These are phyloP conservation scores for Hondaea fermentalgiana DNA, from an alignment of 108 stramenopile genomes.

Conservation along the genomic window DNA sequence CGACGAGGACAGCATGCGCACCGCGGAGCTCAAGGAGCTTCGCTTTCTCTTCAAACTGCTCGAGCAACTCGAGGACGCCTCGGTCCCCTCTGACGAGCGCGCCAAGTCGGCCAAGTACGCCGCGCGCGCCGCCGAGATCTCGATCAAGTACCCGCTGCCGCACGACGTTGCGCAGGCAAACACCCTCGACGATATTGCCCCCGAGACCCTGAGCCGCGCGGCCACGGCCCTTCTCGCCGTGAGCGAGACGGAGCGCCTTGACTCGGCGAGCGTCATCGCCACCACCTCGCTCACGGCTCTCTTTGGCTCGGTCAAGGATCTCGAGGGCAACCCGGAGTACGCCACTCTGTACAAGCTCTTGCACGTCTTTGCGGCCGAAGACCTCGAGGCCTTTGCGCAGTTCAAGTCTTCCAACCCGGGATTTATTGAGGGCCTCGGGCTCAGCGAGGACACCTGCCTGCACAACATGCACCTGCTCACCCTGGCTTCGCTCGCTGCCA, in stretches of 20 bases:
- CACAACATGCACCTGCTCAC: slow-evolving; percentile 10
- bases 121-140: neutral
- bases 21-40: slow-evolving; percentile 8
- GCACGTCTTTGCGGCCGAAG: slow-evolving; percentile 15
- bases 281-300: neutral
- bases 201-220: neutral
- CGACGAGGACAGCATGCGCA: neutral
- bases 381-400: neutral
- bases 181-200: neutral
- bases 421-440: neutral
- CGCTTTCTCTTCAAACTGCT: slow-evolving; percentile 1
- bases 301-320: neutral
- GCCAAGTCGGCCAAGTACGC: neutral
- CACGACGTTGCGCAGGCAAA: neutral
- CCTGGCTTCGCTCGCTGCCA: neutral
- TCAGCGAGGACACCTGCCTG: neutral
- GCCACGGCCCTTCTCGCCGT: neutral
- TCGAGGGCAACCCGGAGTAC: neutral
- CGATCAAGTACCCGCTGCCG: slow-evolving; percentile 21
- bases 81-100: neutral
- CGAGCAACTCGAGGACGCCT: neutral
- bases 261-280: neutral
- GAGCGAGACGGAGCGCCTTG: neutral
- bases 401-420: neutral
- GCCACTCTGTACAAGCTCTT: neutral